phyloP scores from a whole-genome alignment of 441 rosid genomes.

The Croton setiger region DNA sequence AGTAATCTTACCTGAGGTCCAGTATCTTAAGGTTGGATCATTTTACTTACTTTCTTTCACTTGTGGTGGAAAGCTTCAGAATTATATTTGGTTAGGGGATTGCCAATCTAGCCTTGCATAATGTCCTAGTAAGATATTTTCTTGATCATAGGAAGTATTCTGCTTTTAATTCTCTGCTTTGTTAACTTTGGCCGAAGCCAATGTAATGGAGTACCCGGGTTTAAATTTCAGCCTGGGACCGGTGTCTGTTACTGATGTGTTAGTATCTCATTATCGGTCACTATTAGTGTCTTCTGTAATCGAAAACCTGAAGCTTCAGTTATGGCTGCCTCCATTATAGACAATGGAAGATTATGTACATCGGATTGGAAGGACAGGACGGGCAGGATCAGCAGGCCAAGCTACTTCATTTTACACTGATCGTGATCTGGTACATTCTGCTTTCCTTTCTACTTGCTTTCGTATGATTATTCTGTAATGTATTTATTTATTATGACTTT shows the following conservation, averaged over 20 bases:
- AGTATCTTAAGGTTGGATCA: not conserved
- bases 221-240: not conserved
- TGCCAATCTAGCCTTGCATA: conserved; percentile 1
- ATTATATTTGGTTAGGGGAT: not conserved
- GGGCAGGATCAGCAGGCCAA: conserved; percentile 88
- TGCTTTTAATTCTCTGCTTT: conserved; percentile 6
- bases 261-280: conserved; percentile 15
- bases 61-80: conserved; percentile 2
- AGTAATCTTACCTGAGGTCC: not conserved
- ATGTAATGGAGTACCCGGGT: not conserved
- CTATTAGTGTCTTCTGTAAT: conserved; percentile 20
- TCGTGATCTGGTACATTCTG: conserved; percentile 31
- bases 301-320: conserved; percentile 30
- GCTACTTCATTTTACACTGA: conserved; percentile 41
- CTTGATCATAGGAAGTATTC: not conserved
- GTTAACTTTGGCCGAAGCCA: not conserved
- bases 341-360: conserved; percentile 84
- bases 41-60: not conserved
- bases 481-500: not conserved
- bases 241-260: conserved; percentile 8
- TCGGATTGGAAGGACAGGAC: conserved; percentile 88
- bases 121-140: not conserved
- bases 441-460: conserved; percentile 8
- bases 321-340: conserved; percentile 36
- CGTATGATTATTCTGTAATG: not conserved